Base-by-base conservation (phyloP, 768 basidiomycete genomes). In the Psilocybe cyanescens region DNA sequence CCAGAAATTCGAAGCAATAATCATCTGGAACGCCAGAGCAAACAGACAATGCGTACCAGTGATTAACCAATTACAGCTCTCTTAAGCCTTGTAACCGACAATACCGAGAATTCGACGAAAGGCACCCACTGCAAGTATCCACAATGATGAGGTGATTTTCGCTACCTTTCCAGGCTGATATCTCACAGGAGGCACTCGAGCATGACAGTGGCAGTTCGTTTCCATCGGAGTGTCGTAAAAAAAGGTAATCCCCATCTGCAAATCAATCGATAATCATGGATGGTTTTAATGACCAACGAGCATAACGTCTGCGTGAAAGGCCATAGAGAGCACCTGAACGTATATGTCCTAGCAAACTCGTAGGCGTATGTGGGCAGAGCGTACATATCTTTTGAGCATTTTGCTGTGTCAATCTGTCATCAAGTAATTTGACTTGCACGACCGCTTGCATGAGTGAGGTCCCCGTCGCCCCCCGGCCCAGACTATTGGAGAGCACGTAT, bases 191-290 rank as follows among this genome's bases (percentile, higher is more conserved):
- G 16, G 0, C n/a, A 35, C 33, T 14, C n/a, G 33, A 35, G 2
- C 49, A 17, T 53, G 51, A 53, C 51, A 33, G 51, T 53, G 51
- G 51, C 51, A n/a, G 16, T 53, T 33, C 51, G 51, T 37, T n/a
- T 53, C 51, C 51, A 19, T 53, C 51, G 51, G 51, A 53, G 33
- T 53, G 51, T 53, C 51, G 51, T 53, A 53, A 53, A 53, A n/a
- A 24, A 35, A 3, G 31, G 3, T 37, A 14, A 17, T 37, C n/a
- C 49, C 49, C 49, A 4, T 50, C 11, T 30, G 4, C n/a, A 8
- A 50, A 50, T 17, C 28, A 12, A 12, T 29, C 30, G 47, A 48
- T 1, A 5, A 30, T 16, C 28, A 19, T 49, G 47, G 49, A 51
- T 19, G 47, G 33, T 35, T 35, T 6, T 1, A 7, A 35, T 11